Conservation (phyloP, 139 green algal species). For the Chlamydomonas incerta region DNA sequence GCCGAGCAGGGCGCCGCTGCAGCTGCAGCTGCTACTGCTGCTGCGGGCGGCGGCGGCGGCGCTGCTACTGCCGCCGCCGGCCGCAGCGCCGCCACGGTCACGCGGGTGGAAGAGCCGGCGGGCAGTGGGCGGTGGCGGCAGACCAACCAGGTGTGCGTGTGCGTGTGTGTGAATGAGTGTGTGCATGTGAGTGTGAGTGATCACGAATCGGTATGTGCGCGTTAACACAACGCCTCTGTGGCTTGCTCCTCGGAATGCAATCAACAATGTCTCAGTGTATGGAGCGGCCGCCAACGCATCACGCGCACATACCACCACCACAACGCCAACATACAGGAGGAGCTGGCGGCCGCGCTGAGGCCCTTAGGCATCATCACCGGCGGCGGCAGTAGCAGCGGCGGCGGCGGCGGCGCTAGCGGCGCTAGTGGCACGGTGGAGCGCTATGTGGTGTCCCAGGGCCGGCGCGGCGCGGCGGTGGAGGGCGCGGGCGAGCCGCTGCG, state of each 20-base stretch:
- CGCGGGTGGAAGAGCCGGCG: constrained; percentile 21
- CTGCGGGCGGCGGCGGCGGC: not conserved
- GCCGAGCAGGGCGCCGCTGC: too few species aligned
- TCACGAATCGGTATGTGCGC: too few species aligned
- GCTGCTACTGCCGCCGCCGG: not conserved
- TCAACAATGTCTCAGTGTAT: too few species aligned
- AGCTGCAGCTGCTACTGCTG: not conserved
- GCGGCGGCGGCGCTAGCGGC: not conserved
- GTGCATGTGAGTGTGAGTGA: too few species aligned
- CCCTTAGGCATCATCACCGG: constrained; percentile 49
- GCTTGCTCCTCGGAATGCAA: too few species aligned
- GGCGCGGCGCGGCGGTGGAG: constrained; percentile 56
- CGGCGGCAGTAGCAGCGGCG: too few species aligned
- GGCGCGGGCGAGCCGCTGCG: constrained; percentile 43
- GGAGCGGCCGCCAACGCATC: too few species aligned
- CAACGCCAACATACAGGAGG: too few species aligned
- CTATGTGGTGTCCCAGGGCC: constrained; percentile 70
- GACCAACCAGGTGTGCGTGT: not conserved
- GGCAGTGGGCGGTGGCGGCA: constrained; percentile 21
- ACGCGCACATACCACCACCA: not conserved
- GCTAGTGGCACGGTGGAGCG: constrained; percentile 58
- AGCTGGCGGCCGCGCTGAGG: constrained; percentile 57
- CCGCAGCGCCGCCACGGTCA: not conserved
- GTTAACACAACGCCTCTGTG: too few species aligned
- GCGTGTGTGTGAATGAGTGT: too few species aligned